phyloP scores from a whole-genome alignment of 108 stramenopile genomes.

The Cyclotella distinguenda region DNA sequence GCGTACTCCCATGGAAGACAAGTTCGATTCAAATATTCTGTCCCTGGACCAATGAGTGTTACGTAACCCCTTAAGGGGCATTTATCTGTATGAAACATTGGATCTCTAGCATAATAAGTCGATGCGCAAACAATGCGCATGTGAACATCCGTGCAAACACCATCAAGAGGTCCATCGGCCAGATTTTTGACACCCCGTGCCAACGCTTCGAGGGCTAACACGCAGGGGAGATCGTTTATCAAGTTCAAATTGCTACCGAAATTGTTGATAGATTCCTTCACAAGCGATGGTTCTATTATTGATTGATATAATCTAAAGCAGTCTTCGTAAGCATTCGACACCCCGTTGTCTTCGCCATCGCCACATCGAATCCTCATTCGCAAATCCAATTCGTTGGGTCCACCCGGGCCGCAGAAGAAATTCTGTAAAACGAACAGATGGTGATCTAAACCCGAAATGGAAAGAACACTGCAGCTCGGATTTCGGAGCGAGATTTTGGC shows the following conservation, averaged over 20 bases:
- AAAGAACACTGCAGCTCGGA: constrained; percentile 47
- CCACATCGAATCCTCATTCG: constrained; percentile 43
- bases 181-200: constrained; percentile 40
- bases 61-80: constrained; percentile 61
- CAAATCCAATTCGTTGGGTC: constrained; percentile 47
- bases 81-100: constrained; percentile 67
- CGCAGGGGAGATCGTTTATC: constrained; percentile 24
- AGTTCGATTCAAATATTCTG: constrained; percentile 49
- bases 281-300: constrained; percentile 21
- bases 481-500: constrained; percentile 42
- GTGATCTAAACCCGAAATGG: constrained; percentile 27
- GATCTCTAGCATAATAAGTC: constrained; percentile 50
- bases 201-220: constrained; percentile 38
- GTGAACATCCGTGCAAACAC: constrained; percentile 39
- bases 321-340: constrained; percentile 23
- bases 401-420: constrained; percentile 38
- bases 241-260: not conserved
- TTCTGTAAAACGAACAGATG: constrained; percentile 33
- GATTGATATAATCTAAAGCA: constrained; percentile 32
- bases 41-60: constrained; percentile 56
- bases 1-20: constrained; percentile 58
- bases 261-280: constrained; percentile 1
- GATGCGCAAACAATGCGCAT: constrained; percentile 60
- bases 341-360: not conserved
- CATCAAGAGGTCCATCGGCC: constrained; percentile 38